phyloP scores from a whole-genome alignment of 352 stramenopile genomes.

The Pythium vanterpoolii region DNA sequence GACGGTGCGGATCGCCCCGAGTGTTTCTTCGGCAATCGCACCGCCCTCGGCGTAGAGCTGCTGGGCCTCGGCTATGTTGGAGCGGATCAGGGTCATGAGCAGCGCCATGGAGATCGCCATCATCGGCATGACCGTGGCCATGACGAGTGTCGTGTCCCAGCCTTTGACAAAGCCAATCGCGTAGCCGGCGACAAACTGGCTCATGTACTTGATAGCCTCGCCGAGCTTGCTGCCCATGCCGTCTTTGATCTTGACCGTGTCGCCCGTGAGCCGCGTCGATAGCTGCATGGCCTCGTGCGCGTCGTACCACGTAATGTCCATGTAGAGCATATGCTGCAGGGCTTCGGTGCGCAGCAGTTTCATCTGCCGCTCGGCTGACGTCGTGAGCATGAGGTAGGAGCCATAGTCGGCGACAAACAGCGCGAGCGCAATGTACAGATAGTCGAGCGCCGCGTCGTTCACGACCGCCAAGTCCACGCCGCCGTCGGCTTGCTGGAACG shows the following conservation, averaged over 20 bases:
- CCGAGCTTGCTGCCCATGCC: constrained; percentile 41
- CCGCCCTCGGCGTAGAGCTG: constrained; percentile 47
- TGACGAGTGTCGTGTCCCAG: constrained; percentile 47
- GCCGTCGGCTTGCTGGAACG: constrained; percentile 6
- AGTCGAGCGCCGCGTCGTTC: constrained; percentile 16
- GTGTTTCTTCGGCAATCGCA: constrained; percentile 52
- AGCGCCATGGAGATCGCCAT: constrained; percentile 35
- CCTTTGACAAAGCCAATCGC: constrained; percentile 41
- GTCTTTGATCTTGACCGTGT: constrained; percentile 12
- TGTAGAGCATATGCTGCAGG: constrained; percentile 43
- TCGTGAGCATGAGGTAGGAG: constrained; percentile 30
- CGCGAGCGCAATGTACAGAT: constrained; percentile 20
- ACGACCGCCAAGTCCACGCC: not conserved
- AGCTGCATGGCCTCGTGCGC: constrained; percentile 37
- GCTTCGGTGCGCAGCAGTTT: constrained; percentile 31
- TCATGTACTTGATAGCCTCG: constrained; percentile 32
- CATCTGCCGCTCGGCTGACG: constrained; percentile 41
- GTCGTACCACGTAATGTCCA: constrained; percentile 60
- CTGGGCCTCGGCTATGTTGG: constrained; percentile 26
- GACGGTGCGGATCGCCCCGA: constrained; percentile 61
- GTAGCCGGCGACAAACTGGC: constrained; percentile 40
- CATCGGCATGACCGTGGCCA: constrained; percentile 43
- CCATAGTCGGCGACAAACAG: constrained; percentile 27
- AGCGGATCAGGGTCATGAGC: constrained; percentile 28
- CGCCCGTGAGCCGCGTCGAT: constrained; percentile 29